Base-by-base conservation (phyloP, 768 basidiomycete species). In the Trametes meyenii region DNA sequence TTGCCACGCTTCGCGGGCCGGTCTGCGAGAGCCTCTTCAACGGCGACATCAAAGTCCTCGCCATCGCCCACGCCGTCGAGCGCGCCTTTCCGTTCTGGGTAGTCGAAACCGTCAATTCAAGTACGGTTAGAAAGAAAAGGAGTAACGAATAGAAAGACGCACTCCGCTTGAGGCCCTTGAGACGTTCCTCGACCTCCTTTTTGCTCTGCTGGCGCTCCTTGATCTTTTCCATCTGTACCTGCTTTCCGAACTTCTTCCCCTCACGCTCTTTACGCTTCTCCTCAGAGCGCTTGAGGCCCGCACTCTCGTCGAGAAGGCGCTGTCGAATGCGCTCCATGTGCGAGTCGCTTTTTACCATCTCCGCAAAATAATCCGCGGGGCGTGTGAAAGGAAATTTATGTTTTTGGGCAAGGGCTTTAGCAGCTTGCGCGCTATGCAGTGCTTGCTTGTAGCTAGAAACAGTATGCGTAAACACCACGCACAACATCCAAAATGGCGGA, bases 241-340 rank as follows among this genome's bases (percentile, higher is more conserved):
- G 93, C 75, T 98, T 99, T 24, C 96, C 96, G 70, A 93, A 97
- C 80, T 98, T 98, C 81, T 98, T 98, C 57, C 94, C 89, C 69
- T 97, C 91, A 48, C 97, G 83, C 74, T 98, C 92, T 68, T 88
- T 89, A 66, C 90, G 85, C 70, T 94, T 95, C 56, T 94, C 90
- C 71, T 98, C 96, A 61, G 89, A 84, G 74, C 90, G 92, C 74
- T 97, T 95, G 67, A 98, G 94, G 0, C 83, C 81, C 0, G 94
- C 91, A 24, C 80, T 77, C 74, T 98, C 97, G 75, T 98, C 92
- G 26, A 98, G 81, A 24, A 98, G 75, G 17, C 89, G 85, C 63
- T 94, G 89, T 55, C 97, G 89, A 66, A 98, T 92, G 61, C 94
- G 87, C 73, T 97, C 94, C 97, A 99, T 99, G 76, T 99, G 97